These are phyloP conservation scores for Fusarium fujikuroi DNA, from an alignment of 2,329 filamentous ascomycete species.

Conservation along the genomic window DNA sequence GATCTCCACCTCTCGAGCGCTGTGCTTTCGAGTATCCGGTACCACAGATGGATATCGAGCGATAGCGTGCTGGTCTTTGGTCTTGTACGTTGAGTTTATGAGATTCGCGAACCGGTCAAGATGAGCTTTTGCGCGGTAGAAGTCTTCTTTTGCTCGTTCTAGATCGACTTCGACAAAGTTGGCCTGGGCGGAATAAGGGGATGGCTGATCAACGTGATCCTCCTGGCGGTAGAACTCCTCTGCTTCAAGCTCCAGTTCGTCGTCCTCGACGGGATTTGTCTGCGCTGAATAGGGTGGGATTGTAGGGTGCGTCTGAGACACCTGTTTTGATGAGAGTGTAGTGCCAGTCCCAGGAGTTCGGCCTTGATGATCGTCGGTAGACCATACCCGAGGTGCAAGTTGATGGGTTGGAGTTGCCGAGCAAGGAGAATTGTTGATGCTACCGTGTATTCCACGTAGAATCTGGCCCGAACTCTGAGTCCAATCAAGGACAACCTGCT, in stretches of 20 bases:
- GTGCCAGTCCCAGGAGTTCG: neutral
- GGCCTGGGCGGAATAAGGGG: neutral
- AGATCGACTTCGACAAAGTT: neutral
- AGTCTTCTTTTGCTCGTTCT: neutral
- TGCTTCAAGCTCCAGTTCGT: neutral
- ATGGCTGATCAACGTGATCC: neutral
- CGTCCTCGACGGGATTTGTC: accelerated
- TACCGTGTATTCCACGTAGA: accelerated
- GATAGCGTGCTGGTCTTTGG: accelerated
- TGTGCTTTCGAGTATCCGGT: neutral
- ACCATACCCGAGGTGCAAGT: neutral
- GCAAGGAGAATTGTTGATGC: neutral
- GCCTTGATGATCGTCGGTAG: neutral
- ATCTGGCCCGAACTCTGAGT: neutral
- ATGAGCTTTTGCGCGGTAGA: neutral
- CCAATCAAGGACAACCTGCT: neutral
- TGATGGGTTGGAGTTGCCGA: neutral
- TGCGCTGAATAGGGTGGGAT: neutral
- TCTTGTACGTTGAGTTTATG: neutral
- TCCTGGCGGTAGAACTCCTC: neutral
- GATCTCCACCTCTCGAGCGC: neutral
- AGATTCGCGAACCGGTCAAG: neutral
- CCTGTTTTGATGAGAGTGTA: accelerated
- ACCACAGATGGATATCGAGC: neutral
- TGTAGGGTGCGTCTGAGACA: neutral